Evolutionary conservation across 202 grass and related monocot genomes (phyloP), one percentile per base, ranked within the genome.

Genomic region (Setaria italica): DNA sequence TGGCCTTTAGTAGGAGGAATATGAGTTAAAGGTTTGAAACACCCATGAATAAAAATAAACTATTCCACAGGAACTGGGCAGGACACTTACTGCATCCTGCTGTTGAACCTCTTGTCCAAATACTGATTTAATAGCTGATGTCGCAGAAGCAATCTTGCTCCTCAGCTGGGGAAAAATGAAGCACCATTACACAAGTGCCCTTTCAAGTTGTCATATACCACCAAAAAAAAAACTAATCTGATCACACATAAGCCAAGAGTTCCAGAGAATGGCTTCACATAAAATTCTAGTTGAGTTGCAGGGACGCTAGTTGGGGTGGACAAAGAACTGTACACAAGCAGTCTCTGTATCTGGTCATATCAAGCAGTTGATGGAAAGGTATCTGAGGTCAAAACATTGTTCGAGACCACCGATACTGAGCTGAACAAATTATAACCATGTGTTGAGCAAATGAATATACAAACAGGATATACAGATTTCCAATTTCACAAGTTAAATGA

Each of bases 101-200:
- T 91, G 87, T 62, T 91, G 70, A 76, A 88, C 82, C 70, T 94
- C 93, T 94, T 96, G 91, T 55, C 96, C 93, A 88, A 99, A 95
- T 78, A 94, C 93, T 59, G 93, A 95, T 92, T 99, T 99, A 86
- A 99, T 94, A 72, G 96, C 96, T 78, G 96, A 99, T 82, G 96
- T 96, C 83, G 96, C 96, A 70, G 91, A 93, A 87, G 93, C 80
- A 83, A 99, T 88, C 88, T 96, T 94, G 64, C 75, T 90, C 80
- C 86, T 99, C 41, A 99, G 87, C 96, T 99, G 90, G 35, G 56
- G 5, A 62, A 45, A 41, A 62, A 70, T n/a, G 0, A 79, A 80
- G 73, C 20, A 78, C 9, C 48, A 74, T 11, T 14, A 64, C 3
- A 67, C 21, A 78, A 58, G 17, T 21, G 48, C 1, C 29, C 70